Evolutionary conservation across 192 early-diverging fungal genomes (phyloP).

Genomic region (Rhizophagus clarus): DNA sequence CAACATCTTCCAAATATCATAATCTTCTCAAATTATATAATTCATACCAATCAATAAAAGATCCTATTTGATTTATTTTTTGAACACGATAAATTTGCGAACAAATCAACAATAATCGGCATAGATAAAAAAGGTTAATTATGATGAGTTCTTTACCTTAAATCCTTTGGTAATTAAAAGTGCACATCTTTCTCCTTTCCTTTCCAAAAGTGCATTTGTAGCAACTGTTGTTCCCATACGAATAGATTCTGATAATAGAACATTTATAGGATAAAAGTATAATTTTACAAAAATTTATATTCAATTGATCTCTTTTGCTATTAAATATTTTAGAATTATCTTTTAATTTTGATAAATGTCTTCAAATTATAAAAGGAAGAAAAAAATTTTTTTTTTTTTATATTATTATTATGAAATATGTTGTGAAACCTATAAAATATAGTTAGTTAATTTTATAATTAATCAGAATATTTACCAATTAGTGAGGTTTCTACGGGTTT

Average conservation of each 20-base stretch:
- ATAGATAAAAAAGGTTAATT: neutral
- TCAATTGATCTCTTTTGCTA: neutral
- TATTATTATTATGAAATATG: no score
- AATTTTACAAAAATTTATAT: neutral
- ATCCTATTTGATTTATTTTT: conserved; percentile 36
- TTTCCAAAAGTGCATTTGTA: conserved; percentile 87
- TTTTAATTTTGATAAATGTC: no score
- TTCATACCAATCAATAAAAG: conserved; percentile 47
- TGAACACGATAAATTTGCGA: neutral
- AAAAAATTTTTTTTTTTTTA: no score
- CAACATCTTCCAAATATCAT: neutral
- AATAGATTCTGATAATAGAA: conserved; percentile 57
- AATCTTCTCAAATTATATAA: neutral
- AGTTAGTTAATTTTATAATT: no score
- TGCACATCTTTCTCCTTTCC: conserved; percentile 87
- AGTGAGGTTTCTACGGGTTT: conserved; percentile 70
- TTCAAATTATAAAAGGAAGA: no score
- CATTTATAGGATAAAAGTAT: neutral
- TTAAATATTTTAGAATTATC: no score
- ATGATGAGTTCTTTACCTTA: conserved; percentile 51
- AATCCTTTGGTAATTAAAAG: conserved; percentile 93
- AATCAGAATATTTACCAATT: conserved; percentile 49
- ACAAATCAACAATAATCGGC: neutral
- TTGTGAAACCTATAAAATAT: no score
- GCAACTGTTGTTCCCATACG: conserved; percentile 98